These are phyloP conservation scores for Tetracentron sinense DNA, from an alignment of 164 flowering plant genomes.

Conservation along the genomic window DNA sequence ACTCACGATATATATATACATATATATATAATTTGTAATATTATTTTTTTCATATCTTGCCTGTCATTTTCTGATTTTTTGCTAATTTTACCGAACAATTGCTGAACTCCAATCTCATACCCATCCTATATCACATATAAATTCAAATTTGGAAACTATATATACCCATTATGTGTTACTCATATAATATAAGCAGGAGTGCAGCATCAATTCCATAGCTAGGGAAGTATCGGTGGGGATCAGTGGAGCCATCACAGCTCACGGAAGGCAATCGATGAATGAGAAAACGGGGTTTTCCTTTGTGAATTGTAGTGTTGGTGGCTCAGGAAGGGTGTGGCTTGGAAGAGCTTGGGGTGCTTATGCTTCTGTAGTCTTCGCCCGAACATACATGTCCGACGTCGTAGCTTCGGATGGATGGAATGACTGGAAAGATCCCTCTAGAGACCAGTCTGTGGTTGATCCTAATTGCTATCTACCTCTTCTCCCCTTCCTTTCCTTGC, in stretches of 20 bases:
- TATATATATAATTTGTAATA: too few relatives aligned
- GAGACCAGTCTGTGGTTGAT: slow-evolving; percentile 39
- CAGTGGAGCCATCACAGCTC: slow-evolving; percentile 73
- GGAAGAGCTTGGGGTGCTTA: slow-evolving; percentile 82
- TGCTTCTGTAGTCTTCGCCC: slow-evolving; percentile 61
- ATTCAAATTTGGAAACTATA: too few relatives aligned
- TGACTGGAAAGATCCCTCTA: slow-evolving; percentile 47
- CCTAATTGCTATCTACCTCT: slow-evolving; percentile 9
- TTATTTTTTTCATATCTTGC: too few relatives aligned
- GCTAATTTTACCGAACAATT: too few relatives aligned
- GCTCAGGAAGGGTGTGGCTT: slow-evolving; percentile 68
- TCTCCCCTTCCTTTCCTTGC: neutral
- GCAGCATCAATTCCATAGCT: slow-evolving; percentile 43
- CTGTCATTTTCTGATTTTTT: too few relatives aligned
- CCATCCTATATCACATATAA: too few relatives aligned
- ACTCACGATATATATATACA: too few relatives aligned
- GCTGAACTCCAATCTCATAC: too few relatives aligned
- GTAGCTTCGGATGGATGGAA: slow-evolving; percentile 58
- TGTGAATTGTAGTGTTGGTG: slow-evolving; percentile 55
- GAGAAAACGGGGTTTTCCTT: slow-evolving; percentile 77
- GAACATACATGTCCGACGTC: slow-evolving; percentile 58
- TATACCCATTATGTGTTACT: too few relatives aligned
- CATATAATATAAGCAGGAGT: too few relatives aligned
- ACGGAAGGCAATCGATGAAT: slow-evolving; percentile 38
- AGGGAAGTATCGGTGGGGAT: slow-evolving; percentile 29